phyloP scores from a whole-genome alignment of 225 moss, liverwort and hornwort species.

The Pleurozium schreberi region DNA sequence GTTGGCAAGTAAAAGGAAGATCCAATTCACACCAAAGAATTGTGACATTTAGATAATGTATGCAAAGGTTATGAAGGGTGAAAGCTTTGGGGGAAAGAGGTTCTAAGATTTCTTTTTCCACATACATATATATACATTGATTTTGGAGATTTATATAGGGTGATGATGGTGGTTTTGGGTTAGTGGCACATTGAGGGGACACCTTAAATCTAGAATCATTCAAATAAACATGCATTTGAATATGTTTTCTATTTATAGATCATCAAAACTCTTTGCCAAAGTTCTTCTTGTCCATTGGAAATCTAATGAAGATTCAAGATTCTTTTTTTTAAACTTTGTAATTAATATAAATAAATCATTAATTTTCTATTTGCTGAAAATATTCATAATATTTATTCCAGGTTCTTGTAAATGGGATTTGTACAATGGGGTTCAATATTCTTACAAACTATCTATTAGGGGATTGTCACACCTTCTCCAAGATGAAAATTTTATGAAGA shows the following conservation, averaged over 20 bases:
- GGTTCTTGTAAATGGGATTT: not conserved
- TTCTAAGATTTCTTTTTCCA: not conserved
- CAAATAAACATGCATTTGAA: not conserved
- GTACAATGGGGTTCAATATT: fast-evolving
- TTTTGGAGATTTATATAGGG: not conserved
- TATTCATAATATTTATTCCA: not conserved
- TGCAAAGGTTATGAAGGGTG: not conserved
- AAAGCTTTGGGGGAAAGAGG: too few species aligned
- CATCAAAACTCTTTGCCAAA: too few species aligned
- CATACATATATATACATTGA: not conserved
- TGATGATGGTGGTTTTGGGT: fast-evolving
- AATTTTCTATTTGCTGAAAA: fast-evolving
- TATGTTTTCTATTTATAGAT: not conserved
- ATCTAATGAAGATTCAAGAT: not conserved
- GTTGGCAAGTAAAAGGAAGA: not conserved
- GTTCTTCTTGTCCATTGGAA: not conserved
- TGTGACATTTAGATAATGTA: fast-evolving
- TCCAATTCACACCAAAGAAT: not conserved
- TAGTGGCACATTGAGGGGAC: fast-evolving
- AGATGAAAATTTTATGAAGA: too few species aligned
- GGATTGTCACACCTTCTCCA: too few species aligned
- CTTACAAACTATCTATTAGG: not conserved
- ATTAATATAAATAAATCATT: too few species aligned
- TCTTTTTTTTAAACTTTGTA: too few species aligned
- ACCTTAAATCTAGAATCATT: not conserved